Conservation (phyloP, 192 early-diverging fungal species). For the Gorgonomyces haynaldii region DNA sequence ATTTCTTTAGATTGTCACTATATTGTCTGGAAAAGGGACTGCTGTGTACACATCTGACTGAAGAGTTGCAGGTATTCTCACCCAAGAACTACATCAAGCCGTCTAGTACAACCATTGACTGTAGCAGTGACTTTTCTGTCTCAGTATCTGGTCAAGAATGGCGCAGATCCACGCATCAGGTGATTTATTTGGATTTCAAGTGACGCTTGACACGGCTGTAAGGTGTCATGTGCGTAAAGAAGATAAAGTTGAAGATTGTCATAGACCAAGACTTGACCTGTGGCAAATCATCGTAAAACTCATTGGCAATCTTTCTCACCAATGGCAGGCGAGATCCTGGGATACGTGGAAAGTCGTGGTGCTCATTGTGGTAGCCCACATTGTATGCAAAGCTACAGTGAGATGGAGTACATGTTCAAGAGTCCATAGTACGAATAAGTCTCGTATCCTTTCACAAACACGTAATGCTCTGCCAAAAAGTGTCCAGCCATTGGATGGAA, state of each 20-base stretch:
- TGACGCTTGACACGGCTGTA: conserved; percentile 8
- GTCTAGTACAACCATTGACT: too few relatives aligned
- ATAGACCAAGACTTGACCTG: conserved; percentile 80
- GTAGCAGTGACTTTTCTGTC: too few relatives aligned
- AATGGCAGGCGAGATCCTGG: conserved; percentile 80
- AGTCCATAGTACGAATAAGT: conserved; percentile 96
- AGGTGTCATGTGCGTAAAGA: conserved; percentile 6
- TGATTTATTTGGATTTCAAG: background rate
- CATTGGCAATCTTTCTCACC: conserved; percentile 65
- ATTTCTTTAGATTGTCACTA: too few relatives aligned
- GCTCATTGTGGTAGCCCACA: conserved; percentile 97
- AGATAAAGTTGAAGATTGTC: conserved; percentile 74
- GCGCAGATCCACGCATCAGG: background rate
- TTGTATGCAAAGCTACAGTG: conserved; percentile 60
- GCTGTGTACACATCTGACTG: too few relatives aligned
- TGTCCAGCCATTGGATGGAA: conserved; percentile 90
- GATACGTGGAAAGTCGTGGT: conserved; percentile 90
- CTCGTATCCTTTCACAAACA: conserved; percentile 84
- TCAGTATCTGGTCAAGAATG: background rate
- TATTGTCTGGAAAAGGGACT: too few relatives aligned
- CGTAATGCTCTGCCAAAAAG: conserved; percentile 96
- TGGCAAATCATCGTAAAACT: conserved; percentile 79
- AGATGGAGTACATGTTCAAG: conserved; percentile 44
- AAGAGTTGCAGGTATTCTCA: too few relatives aligned
- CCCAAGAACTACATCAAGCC: too few relatives aligned